These are phyloP conservation scores for Cyberlindnera petersonii DNA, from an alignment of 805 yeast species.

Conservation along the genomic window DNA sequence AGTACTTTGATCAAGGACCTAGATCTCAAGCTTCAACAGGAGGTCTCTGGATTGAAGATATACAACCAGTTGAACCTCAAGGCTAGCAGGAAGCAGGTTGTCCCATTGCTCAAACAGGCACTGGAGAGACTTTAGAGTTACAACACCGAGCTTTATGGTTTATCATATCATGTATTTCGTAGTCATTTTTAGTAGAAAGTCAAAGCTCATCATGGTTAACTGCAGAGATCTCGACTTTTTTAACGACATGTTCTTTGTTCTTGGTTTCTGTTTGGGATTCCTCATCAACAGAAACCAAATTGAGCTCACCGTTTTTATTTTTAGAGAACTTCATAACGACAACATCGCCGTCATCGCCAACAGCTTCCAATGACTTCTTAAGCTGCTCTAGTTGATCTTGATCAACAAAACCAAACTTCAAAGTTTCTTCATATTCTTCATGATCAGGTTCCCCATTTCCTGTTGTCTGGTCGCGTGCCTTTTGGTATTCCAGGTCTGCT, in stretches of 20 bases:
- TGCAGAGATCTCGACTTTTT: neutral
- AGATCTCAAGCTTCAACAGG: constrained; percentile 8
- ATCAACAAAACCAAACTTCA: neutral
- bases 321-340: neutral
- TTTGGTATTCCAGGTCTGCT: neutral
- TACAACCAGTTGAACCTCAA: constrained; percentile 49
- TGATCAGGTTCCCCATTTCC: neutral
- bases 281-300: neutral
- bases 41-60: neutral
- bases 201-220: neutral
- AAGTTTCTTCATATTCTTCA: neutral
- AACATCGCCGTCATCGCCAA: neutral
- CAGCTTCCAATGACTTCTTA: neutral
- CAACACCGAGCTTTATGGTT: neutral
- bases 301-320: neutral
- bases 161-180: neutral
- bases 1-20: constrained; percentile 16
- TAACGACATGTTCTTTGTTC: neutral
- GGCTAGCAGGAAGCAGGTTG: constrained; percentile 85
- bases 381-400: neutral
- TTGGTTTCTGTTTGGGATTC: neutral
- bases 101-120: constrained; percentile 46
- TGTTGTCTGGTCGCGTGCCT: neutral
- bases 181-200: too few species aligned
- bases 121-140: constrained; percentile 20